Percentiles rank a stretch among this genome's conserved stretches.
Conservation (phyloP, 768 basidiomycete genomes). For the Termitomyces titanicus region DNA sequence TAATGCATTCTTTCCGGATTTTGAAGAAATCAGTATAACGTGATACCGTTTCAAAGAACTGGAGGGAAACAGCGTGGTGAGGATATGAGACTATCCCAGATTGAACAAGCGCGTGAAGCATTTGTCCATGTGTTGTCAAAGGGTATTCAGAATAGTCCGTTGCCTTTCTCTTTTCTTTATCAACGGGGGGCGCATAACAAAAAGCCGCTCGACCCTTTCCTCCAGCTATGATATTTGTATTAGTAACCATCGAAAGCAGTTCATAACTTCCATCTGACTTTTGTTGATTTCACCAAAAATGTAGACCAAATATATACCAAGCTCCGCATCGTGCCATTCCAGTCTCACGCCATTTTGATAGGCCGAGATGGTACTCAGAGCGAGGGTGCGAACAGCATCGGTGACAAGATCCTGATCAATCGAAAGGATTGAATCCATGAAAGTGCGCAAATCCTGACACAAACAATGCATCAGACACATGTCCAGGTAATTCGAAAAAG, state of each 20-base stretch:
- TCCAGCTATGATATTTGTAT: constrained; percentile 40
- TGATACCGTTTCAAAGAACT: constrained; percentile 91
- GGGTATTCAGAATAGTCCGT: constrained; percentile 78
- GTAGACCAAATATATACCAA: constrained; percentile 90
- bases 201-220: constrained; percentile 85
- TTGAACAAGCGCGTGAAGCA: constrained; percentile 80
- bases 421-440: constrained; percentile 82
- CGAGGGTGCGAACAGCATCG: constrained; percentile 66
- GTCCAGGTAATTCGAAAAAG: not conserved
- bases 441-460: constrained; percentile 75
- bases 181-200: constrained; percentile 68
- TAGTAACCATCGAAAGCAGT: not conserved
- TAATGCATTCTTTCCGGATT: constrained; percentile 83
- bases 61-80: constrained; percentile 78
- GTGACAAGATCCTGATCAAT: constrained; percentile 88
- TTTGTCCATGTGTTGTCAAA: constrained; percentile 86
- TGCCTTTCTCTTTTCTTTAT: constrained; percentile 63
- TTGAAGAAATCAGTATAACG: constrained; percentile 97
- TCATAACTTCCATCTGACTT: constrained; percentile 43
- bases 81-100: constrained; percentile 82
- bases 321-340: constrained; percentile 91
- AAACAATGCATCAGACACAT: not conserved
- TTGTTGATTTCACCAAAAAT: constrained; percentile 94
- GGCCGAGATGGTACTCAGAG: constrained; percentile 69
- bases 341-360: constrained; percentile 61